Conservation (phyloP, 1,284 basidiomycete genomes). For the Rhodofomes roseus region DNA sequence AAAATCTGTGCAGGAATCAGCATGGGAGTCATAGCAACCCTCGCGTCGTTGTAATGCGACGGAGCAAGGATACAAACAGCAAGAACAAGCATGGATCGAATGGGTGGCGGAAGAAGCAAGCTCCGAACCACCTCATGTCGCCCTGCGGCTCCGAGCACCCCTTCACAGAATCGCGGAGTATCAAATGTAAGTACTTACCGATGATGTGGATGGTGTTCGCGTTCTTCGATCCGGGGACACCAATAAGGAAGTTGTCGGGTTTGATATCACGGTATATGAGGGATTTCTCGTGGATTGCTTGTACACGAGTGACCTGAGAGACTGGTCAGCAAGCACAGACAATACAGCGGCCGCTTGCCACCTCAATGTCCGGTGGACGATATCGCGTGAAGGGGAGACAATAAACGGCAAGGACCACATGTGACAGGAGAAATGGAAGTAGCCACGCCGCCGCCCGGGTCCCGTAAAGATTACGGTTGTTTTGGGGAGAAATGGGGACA, state of each 20-base stretch:
- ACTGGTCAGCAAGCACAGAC: neutral
- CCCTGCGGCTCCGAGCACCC: neutral
- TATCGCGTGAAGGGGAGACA: neutral
- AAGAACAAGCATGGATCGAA: too few species aligned
- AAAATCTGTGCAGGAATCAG: conserved; percentile 63
- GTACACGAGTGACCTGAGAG: conserved; percentile 86
- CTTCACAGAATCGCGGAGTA: neutral
- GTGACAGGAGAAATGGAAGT: neutral
- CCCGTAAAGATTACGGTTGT: too few species aligned
- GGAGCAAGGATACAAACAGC: neutral
- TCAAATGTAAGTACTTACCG: conserved; percentile 40
- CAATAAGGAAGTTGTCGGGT: conserved; percentile 98
- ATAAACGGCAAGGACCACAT: neutral
- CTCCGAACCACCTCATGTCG: neutral
- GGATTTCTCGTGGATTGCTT: conserved; percentile 97
- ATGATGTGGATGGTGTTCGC: conserved; percentile 93
- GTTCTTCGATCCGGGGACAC: conserved; percentile 88
- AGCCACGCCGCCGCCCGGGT: neutral
- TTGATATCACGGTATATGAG: conserved; percentile 99
- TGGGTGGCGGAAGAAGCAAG: neutral
- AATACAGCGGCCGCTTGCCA: neutral
- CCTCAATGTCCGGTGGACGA: too few species aligned
- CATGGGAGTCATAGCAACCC: conserved; percentile 9
- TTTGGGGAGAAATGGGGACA: neutral
- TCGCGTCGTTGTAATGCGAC: neutral